Base-by-base conservation (phyloP, 1,139 yeast genomes). In the Geotrichum europaeum region DNA sequence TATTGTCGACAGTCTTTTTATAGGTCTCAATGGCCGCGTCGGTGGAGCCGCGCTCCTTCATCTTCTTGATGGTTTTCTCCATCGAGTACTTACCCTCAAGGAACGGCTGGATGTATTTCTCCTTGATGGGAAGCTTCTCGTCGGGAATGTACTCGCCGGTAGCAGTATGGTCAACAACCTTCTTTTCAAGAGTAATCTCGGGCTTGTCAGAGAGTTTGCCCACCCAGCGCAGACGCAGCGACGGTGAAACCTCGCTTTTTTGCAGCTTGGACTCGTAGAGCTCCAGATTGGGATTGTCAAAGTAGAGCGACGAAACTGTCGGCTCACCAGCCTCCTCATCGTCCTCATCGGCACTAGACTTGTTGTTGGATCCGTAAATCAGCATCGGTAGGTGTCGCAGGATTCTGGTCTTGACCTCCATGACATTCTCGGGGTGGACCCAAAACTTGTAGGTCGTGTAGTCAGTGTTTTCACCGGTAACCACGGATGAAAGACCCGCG, bases 331-430 rank as follows among this genome's bases (percentile, higher is more conserved):
- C 71, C 30, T 70, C 73, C 15, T 72, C 75, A 53, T 74, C 74
- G 52, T 75, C 76, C 55, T 72, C 73, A 34, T 71, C 75, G 32
- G 70, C 71, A 28, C 71, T 77, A 55, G 75, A 75, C 52, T 75
- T 76, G 58, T 73, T 73, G 59, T 71, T 74, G 55, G 75, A 71
- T 7, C 56, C 56, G 64, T 90, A 94, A 56, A 94, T 88, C 65
- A 94, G 80, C 4, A 92, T 96, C 0, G 99, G 99, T 67, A 94
- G 82, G 70, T 91, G 96, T 73, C 98, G 87, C 71, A 94, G 81
- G 66, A 94, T 89, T 65, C 91, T 85, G 28, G 98, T 90, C 76
- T 94, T 94, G 62, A 91, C 96, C 75, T 94, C 98, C 97, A 92
- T 92, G 72, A 92, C 79, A 73, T 94, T 91, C 70, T 94, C 99